Conservation (phyloP, 257 asterid species). For the Forsythia viridissima region DNA sequence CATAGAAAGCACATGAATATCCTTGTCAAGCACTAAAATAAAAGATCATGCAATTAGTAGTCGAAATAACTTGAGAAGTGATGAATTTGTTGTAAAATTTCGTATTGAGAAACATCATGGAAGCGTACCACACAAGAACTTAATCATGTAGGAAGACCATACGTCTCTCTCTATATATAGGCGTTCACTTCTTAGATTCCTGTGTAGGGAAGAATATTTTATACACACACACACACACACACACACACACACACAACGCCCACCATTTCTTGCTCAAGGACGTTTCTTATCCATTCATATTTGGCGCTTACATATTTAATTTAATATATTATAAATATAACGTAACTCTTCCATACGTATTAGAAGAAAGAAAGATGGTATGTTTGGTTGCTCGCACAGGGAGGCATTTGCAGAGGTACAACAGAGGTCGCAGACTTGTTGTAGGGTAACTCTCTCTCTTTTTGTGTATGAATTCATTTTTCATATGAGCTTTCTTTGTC, state of each 20-base stretch:
- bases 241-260: neutral
- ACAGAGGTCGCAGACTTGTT: constrained; percentile 60
- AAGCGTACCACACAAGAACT: too few relatives aligned
- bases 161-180: too few relatives aligned
- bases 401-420: constrained; percentile 69
- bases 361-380: constrained; percentile 33
- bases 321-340: neutral
- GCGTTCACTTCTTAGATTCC: too few relatives aligned
- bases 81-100: too few relatives aligned
- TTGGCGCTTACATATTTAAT: neutral
- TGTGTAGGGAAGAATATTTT: too few relatives aligned
- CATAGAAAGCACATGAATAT: neutral
- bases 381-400: constrained; percentile 61
- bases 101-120: too few relatives aligned
- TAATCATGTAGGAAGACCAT: too few relatives aligned
- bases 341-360: neutral
- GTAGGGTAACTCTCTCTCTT: constrained; percentile 44
- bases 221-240: too few relatives aligned
- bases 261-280: constrained; percentile 6
- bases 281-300: constrained; percentile 16
- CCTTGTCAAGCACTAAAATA: neutral
- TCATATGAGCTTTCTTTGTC: too few relatives aligned
- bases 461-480: too few relatives aligned
- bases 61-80: too few relatives aligned
- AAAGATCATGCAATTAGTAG: too few relatives aligned